These are phyloP conservation scores for Cladosporium cucumerinum DNA, from an alignment of 2,329 filamentous ascomycete species.

Conservation along the genomic window DNA sequence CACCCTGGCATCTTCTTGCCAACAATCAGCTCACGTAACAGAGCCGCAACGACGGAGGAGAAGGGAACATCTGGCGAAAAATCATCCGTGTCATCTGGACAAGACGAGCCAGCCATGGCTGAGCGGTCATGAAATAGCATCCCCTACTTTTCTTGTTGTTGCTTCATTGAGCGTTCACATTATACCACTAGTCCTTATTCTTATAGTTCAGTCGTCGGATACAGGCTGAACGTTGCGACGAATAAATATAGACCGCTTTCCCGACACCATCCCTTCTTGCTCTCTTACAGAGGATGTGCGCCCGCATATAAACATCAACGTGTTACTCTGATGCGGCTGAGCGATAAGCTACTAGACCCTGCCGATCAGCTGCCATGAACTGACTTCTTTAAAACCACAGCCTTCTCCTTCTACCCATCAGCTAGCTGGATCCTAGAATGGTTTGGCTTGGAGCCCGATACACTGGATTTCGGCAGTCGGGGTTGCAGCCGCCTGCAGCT, in stretches of 20 bases:
- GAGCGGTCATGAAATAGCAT: neutral
- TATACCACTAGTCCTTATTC: neutral
- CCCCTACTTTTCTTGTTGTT: neutral
- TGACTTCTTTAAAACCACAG: neutral
- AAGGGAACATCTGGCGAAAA: neutral
- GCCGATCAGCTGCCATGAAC: neutral
- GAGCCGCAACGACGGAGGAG: neutral
- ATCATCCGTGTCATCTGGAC: slow-evolving; percentile 12
- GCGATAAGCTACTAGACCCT: neutral
- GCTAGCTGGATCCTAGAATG: neutral
- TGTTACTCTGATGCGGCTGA: neutral
- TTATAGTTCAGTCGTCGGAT: neutral
- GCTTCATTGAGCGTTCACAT: neutral
- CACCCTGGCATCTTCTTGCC: slow-evolving; percentile 47
- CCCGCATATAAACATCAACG: neutral
- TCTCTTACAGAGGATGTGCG: neutral
- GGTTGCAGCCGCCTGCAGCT: neutral
- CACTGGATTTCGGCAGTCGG: neutral
- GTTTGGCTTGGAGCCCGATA: neutral
- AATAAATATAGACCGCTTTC: neutral
- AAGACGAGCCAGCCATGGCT: slow-evolving; percentile 6
- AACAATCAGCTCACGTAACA: slow-evolving; percentile 10
- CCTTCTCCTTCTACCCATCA: neutral
- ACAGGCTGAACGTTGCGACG: neutral
- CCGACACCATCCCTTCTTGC: neutral